Conservation (phyloP, 345 rosid genomes). For the Citrus sp. region DNA sequence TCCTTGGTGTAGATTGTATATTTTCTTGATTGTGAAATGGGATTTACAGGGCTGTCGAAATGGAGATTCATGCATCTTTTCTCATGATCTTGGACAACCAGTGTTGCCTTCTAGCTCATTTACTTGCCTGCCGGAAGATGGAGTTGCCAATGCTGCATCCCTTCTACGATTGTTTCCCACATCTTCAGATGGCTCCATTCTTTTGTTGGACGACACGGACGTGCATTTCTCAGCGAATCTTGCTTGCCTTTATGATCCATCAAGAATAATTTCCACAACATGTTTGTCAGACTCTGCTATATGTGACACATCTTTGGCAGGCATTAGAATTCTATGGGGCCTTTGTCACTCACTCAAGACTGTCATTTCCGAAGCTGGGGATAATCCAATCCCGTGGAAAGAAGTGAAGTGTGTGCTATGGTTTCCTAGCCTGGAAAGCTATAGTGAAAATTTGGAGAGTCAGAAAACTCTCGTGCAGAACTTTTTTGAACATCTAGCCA, state of each 20-base stretch:
- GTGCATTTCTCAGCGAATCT: constrained; percentile 61
- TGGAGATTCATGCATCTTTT: constrained; percentile 61
- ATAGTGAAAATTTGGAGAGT: constrained; percentile 41
- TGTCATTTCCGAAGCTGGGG: constrained; percentile 44
- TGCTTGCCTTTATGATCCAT: constrained; percentile 48
- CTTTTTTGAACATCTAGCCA: constrained; percentile 72
- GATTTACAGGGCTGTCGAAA: constrained; percentile 82
- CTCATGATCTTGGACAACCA: constrained; percentile 48
- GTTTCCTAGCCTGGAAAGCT: constrained; percentile 56
- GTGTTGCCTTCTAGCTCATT: constrained; percentile 21
- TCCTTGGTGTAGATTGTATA: not conserved
- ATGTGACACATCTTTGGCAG: constrained; percentile 34
- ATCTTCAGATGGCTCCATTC: constrained; percentile 47
- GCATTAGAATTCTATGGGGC: constrained; percentile 62
- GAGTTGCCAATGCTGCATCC: constrained; percentile 34
- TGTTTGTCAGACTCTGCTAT: constrained; percentile 43
- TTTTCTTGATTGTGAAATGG: constrained; percentile 16
- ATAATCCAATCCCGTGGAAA: constrained; percentile 62
- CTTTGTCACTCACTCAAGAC: constrained; percentile 62
- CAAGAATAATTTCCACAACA: constrained; percentile 58
- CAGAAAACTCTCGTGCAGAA: constrained; percentile 52
- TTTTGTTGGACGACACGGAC: constrained; percentile 65
- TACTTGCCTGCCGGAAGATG: constrained; percentile 57
- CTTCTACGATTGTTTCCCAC: constrained; percentile 52
- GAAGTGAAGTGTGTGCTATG: constrained; percentile 63